Base-by-base conservation (phyloP, 495 filamentous ascomycete species). In the Podospora anserina region DNA sequence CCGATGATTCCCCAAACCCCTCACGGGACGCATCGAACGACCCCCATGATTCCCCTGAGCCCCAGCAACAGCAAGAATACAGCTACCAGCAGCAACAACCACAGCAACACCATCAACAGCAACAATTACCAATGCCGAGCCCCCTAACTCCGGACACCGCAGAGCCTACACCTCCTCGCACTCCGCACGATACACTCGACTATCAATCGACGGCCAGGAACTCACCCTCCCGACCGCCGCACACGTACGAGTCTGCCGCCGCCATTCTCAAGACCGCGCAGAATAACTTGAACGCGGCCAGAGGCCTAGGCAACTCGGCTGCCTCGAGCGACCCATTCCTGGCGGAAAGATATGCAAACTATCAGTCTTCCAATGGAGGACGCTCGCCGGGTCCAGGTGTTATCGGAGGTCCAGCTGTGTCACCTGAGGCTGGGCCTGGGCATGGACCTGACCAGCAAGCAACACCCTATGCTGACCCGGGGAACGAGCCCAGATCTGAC, bases 1-100 rank as follows among this genome's bases (percentile, higher is more conserved):
- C 96, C 56, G 94, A 97, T 83, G 88, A 95, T 78, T 88, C 90
- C 34, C 83, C 90, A 55, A 80, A 83, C 69, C 78, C 80, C 56
- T 80, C 87, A n/a, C 80, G 80, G 69, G 82, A 86, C 65, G 60
- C 68, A 23, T 75, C 72, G 61, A 69, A 75, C 63, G 75, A 79
- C 57, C 61, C 73, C 53, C 74, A 77, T 63, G 66, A 73, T 61
- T 57, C 71, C 26, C 57, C 60, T 15, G 60, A 68, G 61, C 67
- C 61, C 68, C 63, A 62, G 53, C 49, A 62, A 39, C 49, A 23
- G 23, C 6, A 30, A 20, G 27, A 59, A 30, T 55, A 26, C 55
- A 15, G 30, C 13, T 20, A 57, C 30, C 49, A 26, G 19, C 20
- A 30, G 39, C 62, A 65, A 53, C 65, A 56, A 61, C 68, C 64